These are phyloP conservation scores for Thielaviopsis cerberus DNA, from an alignment of 2,329 filamentous ascomycete genomes.

Conservation along the genomic window DNA sequence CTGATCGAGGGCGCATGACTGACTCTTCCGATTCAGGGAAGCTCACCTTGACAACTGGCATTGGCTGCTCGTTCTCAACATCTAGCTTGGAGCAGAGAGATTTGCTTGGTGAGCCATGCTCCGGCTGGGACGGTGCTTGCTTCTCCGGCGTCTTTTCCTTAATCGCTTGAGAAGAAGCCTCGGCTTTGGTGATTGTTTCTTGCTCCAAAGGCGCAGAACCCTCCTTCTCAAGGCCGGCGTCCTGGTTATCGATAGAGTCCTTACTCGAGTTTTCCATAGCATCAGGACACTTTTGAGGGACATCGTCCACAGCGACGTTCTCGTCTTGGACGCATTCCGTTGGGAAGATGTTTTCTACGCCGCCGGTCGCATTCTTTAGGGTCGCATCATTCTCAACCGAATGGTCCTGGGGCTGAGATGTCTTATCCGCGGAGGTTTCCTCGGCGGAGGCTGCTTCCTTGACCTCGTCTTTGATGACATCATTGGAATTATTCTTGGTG, in stretches of 20 bases:
- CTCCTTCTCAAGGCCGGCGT: neutral
- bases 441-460: neutral
- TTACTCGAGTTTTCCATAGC: no score
- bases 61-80: neutral
- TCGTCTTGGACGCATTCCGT: neutral
- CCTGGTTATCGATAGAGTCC: neutral
- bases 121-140: neutral
- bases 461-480: no score
- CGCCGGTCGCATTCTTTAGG: neutral
- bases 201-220: neutral
- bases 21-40: neutral
- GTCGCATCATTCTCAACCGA: neutral
- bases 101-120: neutral
- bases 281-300: no score
- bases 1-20: neutral
- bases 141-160: neutral
- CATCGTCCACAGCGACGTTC: neutral
- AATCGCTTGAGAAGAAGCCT: neutral
- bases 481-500: no score
- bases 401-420: neutral
- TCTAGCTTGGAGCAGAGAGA: no score
- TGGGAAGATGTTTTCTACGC: neutral
- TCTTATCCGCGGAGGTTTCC: neutral
- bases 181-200: neutral
- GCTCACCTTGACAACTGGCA: neutral